phyloP scores from a whole-genome alignment of 441 rosid genomes.

The Arabidopsis hybrid region DNA sequence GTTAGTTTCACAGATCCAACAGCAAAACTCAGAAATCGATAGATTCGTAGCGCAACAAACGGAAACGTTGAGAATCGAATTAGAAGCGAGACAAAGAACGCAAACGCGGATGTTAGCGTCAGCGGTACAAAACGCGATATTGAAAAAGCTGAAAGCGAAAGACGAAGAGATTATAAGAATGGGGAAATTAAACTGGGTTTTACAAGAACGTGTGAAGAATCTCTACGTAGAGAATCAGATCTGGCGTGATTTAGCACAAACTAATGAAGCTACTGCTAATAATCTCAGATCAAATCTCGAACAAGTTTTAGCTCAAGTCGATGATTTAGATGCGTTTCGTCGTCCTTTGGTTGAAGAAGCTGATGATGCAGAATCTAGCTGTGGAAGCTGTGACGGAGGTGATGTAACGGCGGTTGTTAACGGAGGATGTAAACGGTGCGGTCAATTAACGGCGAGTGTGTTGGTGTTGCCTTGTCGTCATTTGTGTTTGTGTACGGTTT shows the following conservation, averaged over 20 bases:
- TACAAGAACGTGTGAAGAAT: conserved; percentile 65
- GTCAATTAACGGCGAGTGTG: conserved; percentile 69
- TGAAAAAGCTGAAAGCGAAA: conserved; percentile 57
- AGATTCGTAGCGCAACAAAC: conserved; percentile 45
- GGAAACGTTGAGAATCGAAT: conserved; percentile 63
- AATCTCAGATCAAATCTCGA: conserved; percentile 72
- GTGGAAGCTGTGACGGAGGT: conserved; percentile 59
- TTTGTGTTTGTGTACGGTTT: conserved; percentile 71
- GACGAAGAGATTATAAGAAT: conserved; percentile 67
- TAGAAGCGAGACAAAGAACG: conserved; percentile 62
- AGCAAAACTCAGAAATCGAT: conserved; percentile 41
- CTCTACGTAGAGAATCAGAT: conserved; percentile 66
- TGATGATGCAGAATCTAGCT: conserved; percentile 64
- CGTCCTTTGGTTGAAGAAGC: conserved; percentile 36
- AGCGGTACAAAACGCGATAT: conserved; percentile 53
- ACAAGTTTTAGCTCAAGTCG: conserved; percentile 70
- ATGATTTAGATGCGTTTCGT: conserved; percentile 36
- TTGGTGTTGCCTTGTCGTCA: conserved; percentile 87
- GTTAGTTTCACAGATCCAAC: conserved; percentile 37
- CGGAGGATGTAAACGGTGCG: conserved; percentile 58
- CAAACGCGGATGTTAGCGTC: conserved; percentile 59
- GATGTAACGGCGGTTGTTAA: conserved; percentile 27
- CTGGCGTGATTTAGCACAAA: conserved; percentile 74
- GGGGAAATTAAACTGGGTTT: conserved; percentile 62
- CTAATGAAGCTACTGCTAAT: conserved; percentile 76